Percentiles rank a stretch among this genome's conserved stretches.
These are phyloP conservation scores for Naganishia sp. DNA, from an alignment of 1,284 basidiomycete species.

Conservation along the genomic window DNA sequence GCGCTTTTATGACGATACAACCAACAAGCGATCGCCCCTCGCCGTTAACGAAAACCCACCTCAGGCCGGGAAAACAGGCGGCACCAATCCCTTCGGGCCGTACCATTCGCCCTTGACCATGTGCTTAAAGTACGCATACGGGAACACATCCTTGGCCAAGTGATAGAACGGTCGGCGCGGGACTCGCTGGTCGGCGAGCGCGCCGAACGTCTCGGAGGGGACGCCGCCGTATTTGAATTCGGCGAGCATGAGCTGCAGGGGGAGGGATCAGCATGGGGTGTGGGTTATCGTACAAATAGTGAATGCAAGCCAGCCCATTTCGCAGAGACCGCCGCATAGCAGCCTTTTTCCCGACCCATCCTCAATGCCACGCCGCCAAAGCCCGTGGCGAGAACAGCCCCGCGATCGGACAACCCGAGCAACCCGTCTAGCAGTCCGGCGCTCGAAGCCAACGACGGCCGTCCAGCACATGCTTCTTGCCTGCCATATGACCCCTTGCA, in stretches of 20 bases:
- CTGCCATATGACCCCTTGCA: too few species aligned
- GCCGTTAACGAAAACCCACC: not conserved
- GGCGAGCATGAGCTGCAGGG: slow-evolving; percentile 85
- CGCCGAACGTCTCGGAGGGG: slow-evolving; percentile 81
- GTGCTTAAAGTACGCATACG: slow-evolving; percentile 79
- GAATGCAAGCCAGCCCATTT: too few species aligned
- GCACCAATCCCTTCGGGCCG: slow-evolving; percentile 50
- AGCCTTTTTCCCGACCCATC: too few species aligned
- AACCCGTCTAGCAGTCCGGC: too few species aligned
- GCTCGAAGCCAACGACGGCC: too few species aligned
- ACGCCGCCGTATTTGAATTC: slow-evolving; percentile 68
- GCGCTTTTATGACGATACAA: too few species aligned
- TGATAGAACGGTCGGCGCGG: slow-evolving; percentile 75
- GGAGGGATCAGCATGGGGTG: slow-evolving; percentile 53
- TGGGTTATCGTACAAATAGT: too few species aligned
- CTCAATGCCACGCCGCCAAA: too few species aligned
- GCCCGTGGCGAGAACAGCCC: too few species aligned
- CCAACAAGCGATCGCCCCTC: not conserved
- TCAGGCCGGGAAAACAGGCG: slow-evolving; percentile 33
- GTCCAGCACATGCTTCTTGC: too few species aligned
- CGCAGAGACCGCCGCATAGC: too few species aligned
- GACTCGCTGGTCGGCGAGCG: slow-evolving; percentile 69
- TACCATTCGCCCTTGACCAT: slow-evolving; percentile 66
- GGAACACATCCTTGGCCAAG: slow-evolving; percentile 88
- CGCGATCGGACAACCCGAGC: too few species aligned